Conservation (phyloP, 208 protist species). For the Leishmania lainsoni region DNA sequence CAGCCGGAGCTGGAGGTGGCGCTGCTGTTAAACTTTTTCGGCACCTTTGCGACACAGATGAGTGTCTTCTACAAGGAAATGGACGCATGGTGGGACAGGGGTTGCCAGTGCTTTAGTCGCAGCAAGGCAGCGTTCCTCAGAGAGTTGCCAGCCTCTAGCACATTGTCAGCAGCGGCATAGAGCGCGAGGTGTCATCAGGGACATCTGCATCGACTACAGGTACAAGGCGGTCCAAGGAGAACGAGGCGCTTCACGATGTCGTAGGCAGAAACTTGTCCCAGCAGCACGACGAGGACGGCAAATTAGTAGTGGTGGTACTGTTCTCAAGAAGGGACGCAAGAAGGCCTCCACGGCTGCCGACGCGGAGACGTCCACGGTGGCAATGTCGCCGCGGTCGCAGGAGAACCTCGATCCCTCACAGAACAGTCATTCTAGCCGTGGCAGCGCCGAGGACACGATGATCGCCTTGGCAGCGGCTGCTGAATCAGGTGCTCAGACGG, state of each 20-base stretch:
- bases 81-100: constrained; percentile 20
- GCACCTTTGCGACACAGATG: constrained; percentile 59
- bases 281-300: neutral
- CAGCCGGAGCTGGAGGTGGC: constrained; percentile 47
- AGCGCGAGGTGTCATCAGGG: constrained; percentile 17
- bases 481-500: constrained; percentile 27
- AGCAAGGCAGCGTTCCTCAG: constrained; percentile 39
- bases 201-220: neutral
- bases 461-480: constrained; percentile 17
- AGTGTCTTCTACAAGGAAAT: constrained; percentile 47
- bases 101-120: constrained; percentile 32
- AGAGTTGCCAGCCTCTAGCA: constrained; percentile 11
- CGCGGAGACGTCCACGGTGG: neutral
- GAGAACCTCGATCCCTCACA: neutral
- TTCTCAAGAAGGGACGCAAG: constrained; percentile 17
- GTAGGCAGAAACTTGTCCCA: neutral
- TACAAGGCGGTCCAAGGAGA: constrained; percentile 4
- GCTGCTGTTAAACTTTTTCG: constrained; percentile 74
- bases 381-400: neutral
- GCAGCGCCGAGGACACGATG: constrained; percentile 27
- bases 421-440: constrained; percentile 10
- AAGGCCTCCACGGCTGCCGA: constrained; percentile 9
- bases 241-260: constrained; percentile 5
- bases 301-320: neutral
- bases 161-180: neutral